Evolutionary conservation across 2,329 filamentous ascomycete species (phyloP), one percentile per base, ranked within the genome.

Genomic region (Allantophomopsis cytisporea): DNA sequence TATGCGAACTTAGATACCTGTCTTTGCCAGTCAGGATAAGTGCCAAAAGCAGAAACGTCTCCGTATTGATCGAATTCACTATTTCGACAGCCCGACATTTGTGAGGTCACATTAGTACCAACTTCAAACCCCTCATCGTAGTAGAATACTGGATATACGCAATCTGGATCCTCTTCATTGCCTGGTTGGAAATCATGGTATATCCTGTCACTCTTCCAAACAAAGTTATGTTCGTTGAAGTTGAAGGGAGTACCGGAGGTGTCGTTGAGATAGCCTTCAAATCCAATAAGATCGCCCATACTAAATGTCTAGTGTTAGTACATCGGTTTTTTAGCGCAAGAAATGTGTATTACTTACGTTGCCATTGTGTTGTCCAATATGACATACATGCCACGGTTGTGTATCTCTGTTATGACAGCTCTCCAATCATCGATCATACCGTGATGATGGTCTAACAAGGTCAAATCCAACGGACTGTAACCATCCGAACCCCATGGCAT

Each of bases 281-380:
- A 80, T 4, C 71, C 72, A 46, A 80, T 66, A 38, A 80, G 59
- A 47, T 80, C 73, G 38, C 71, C 69, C 66, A 80, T 34, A 15
- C 31, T 34, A 34, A 14, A 14, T 14, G 31, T n/a, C 11, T 8
- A 34, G 10, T 7, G 16, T 34, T 17, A 34, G 31, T 2, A 34
- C 7, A 13, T 34, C 3, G 15, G 15, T 20, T 14, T 8, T 2
- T 12, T 14, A 6, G 3, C 15, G 12, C 2, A 14, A 6, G 6
- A 12, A 3, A 11, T 15, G 7, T 13, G 6, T 3, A 34, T 28
- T 28, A 34, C 31, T 15, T 34, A 36, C 18, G 35, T 80, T 35
- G 70, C 66, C 53, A 80, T 66, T 2, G 76, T 80, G 50, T 80
- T 80, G 52, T 80, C 76, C 43, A 80, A 56, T 21, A 81, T 60